phyloP scores from a whole-genome alignment of 441 rosid genomes.

The Corymbia calophylla region DNA sequence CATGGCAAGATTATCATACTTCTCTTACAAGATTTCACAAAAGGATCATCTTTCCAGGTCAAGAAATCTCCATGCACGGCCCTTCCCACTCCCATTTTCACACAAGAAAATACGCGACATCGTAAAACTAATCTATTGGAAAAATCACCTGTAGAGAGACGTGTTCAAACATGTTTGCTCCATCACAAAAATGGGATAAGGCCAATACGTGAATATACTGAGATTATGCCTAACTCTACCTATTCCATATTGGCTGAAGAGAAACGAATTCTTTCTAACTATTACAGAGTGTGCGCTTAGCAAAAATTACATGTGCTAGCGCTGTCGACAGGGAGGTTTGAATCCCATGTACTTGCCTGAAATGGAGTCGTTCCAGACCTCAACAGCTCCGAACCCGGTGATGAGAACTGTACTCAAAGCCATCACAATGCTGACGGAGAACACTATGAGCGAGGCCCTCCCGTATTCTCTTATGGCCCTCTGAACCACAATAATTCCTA shows the following conservation, averaged over 20 bases:
- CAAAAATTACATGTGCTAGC: neutral
- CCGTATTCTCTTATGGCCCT: conserved; percentile 44
- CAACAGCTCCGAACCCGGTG: conserved; percentile 59
- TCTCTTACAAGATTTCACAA: too few relatives aligned
- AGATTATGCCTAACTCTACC: too few relatives aligned
- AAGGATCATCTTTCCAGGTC: neutral
- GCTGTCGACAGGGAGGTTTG: conserved; percentile 45
- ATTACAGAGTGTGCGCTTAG: neutral
- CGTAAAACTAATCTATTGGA: rapidly evolving
- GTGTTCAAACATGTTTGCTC: too few relatives aligned
- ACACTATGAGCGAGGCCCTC: conserved; percentile 76
- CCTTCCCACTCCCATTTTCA: neutral
- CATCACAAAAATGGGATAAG: too few relatives aligned
- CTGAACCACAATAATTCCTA: conserved; percentile 56
- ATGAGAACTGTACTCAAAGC: conserved; percentile 54
- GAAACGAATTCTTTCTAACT: too few relatives aligned
- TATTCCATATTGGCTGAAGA: too few relatives aligned
- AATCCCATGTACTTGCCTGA: conserved; percentile 67
- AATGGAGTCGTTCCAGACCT: conserved; percentile 49
- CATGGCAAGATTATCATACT: too few relatives aligned
- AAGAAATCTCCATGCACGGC: neutral
- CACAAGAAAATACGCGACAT: neutral
- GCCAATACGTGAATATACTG: too few relatives aligned
- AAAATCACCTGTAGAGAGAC: too few relatives aligned
- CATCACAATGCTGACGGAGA: conserved; percentile 66